Evolutionary conservation across 768 basidiomycete species (phyloP), one percentile per base, ranked within the genome.

Genomic region (Serendipita indica): DNA sequence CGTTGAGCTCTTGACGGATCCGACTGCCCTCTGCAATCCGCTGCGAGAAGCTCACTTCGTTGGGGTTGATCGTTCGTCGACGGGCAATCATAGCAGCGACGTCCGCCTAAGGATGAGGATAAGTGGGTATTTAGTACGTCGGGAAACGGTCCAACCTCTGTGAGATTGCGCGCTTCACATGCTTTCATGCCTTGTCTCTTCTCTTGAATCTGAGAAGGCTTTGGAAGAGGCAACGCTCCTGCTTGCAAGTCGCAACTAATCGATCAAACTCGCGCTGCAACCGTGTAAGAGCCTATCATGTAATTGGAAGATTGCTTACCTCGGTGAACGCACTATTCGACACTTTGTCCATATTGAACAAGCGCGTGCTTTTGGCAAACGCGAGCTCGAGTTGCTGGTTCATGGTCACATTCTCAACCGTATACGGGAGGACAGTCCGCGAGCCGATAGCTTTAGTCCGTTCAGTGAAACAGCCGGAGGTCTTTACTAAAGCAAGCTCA

Each of bases 331-430:
- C 59, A 1, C 77, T 71, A 66, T 97, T 94, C 4, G 90, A 94
- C 5, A 94, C 81, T 63, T 83, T 85, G 67, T 91, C 89, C 84
- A 99, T 91, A 2, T 69, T 68, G 65, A 85, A 91, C 0, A 69
- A 61, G 60, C 74, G 76, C 5, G 75, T 66, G 0, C 81, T 79
- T 59, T 78, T 79, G 6, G 89, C 93, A 65, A 92, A 85, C 64
- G 81, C 81, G 46, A 97, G 78, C 61, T 85, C 77, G 13, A 97
- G 74, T 0, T 73, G 72, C 60, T 87, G 77, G 64, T 90, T 79
- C 43, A 84, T 77, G 33, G 68, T 72, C 60, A 74, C 74, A 34
- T 84, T 78, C 59, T 89, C 80, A 33, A 91, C 67, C 63, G 80
- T 80, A 71, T 92, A 92, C 0, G 82, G 76, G 67, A 85, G 84